Percentiles rank a stretch among this genome's conserved stretches.
These are phyloP conservation scores for Taphrina pruni DNA, from an alignment of 1,139 yeast species.

Conservation along the genomic window DNA sequence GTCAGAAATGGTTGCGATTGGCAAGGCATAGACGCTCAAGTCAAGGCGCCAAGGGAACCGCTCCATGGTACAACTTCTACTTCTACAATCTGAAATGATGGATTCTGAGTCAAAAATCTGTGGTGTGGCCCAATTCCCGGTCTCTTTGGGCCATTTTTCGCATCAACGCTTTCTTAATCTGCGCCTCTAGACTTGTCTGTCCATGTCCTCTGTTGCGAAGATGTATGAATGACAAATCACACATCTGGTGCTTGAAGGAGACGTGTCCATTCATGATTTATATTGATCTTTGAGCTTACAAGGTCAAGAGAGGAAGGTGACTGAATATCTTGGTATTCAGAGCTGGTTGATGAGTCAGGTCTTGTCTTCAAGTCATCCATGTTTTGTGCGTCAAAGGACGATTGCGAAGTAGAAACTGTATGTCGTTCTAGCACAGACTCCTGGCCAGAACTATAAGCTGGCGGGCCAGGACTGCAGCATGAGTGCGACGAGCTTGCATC, in stretches of 20 bases:
- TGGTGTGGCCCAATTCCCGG: too few species aligned
- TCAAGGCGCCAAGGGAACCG: too few species aligned
- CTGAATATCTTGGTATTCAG: not conserved
- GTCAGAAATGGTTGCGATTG: too few species aligned
- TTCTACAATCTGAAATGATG: too few species aligned
- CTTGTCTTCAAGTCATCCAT: not conserved
- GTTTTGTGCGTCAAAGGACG: not conserved
- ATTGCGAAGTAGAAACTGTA: not conserved
- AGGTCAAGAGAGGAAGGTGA: not conserved
- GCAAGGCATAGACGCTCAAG: too few species aligned
- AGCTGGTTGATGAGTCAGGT: slow-evolving; percentile 2
- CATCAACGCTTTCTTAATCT: too few species aligned
- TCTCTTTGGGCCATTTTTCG: too few species aligned
- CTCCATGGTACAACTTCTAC: too few species aligned
- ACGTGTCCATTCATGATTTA: slow-evolving; percentile 17
- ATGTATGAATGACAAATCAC: not conserved
- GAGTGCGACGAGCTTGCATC: not conserved
- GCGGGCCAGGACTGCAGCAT: not conserved
- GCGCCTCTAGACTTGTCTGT: too few species aligned
- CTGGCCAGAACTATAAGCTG: not conserved
- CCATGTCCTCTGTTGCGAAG: not conserved
- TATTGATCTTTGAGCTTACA: not conserved
- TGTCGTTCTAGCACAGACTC: not conserved
- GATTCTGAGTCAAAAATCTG: too few species aligned
- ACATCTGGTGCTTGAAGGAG: not conserved